These are phyloP conservation scores for Hyparrhenia diplandra DNA, from an alignment of 176 grass and related monocot genomes.

Conservation along the genomic window DNA sequence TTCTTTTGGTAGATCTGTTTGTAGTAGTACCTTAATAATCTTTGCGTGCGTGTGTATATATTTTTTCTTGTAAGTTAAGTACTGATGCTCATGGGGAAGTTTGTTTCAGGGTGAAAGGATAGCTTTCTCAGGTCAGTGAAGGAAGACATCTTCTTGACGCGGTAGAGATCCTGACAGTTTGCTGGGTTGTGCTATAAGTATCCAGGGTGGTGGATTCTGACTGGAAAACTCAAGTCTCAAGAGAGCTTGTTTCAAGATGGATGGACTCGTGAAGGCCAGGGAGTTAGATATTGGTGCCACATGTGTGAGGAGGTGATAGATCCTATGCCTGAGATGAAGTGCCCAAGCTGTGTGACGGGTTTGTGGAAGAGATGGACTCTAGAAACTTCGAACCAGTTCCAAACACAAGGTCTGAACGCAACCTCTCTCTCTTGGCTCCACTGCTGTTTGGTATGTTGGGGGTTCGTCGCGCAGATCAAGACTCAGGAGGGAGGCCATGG, in stretches of 20 bases:
- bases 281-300: constrained; percentile 73
- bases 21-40: constrained; percentile 5
- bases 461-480: constrained; percentile 28
- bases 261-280: constrained; percentile 40
- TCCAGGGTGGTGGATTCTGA: not conserved
- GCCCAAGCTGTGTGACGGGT: constrained; percentile 61
- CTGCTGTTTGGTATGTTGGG: constrained; percentile 58
- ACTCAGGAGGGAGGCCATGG: constrained; percentile 29
- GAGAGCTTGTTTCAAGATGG: constrained; percentile 42
- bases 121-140: constrained; percentile 28
- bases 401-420: constrained; percentile 42
- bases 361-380: constrained; percentile 77
- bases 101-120: constrained; percentile 48
- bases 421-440: constrained; percentile 54
- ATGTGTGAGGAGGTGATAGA: constrained; percentile 48
- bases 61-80: not conserved
- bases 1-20: constrained; percentile 12
- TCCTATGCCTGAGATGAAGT: constrained; percentile 67
- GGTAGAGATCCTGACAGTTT: too few relatives aligned
- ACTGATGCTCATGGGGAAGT: constrained; percentile 29
- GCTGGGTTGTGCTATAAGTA: constrained; percentile 15
- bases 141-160: constrained; percentile 30
- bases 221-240: too few relatives aligned
- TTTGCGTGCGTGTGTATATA: not conserved
- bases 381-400: constrained; percentile 19